Evolutionary conservation across 768 basidiomycete species (phyloP).

Genomic region (Strobilomyces echinocephalus): DNA sequence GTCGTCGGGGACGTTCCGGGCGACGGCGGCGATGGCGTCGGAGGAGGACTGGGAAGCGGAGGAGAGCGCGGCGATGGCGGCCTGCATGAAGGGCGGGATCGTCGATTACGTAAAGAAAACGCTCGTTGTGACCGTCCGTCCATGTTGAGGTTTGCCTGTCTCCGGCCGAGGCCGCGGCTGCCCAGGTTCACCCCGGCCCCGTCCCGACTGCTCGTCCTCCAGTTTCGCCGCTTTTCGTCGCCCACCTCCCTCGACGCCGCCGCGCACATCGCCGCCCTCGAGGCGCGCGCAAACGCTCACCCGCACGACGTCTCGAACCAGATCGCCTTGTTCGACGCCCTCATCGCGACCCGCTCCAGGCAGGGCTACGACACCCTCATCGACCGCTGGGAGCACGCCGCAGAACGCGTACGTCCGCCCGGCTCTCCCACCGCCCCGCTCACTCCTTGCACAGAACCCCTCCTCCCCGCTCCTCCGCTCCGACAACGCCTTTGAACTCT

Average conservation of each 20-base stretch:
- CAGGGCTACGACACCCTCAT: constrained; percentile 70
- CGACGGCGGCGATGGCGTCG: constrained; percentile 12
- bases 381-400: constrained; percentile 77
- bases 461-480: constrained; percentile 66
- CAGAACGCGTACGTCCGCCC: constrained; percentile 65
- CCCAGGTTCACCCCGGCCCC: too few relatives aligned
- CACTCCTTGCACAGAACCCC: constrained; percentile 46
- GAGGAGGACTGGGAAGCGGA: constrained; percentile 18
- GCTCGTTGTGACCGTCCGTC: not conserved
- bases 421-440: not conserved
- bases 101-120: not conserved
- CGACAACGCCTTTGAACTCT: constrained; percentile 70
- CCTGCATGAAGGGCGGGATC: not conserved
- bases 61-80: constrained; percentile 5
- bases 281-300: constrained; percentile 71
- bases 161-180: not conserved
- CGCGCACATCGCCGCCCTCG: constrained; percentile 65
- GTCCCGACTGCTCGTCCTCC: too few relatives aligned
- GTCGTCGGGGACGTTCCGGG: not conserved
- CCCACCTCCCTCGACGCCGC: constrained; percentile 56
- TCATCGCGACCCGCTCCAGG: constrained; percentile 59
- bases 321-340: constrained; percentile 61
- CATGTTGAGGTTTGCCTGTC: constrained; percentile 3
- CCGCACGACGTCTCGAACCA: constrained; percentile 69
- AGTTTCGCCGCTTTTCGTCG: not conserved